Conservation (phyloP, 2,329 filamentous ascomycete genomes). For the Xylariaceae sp. region DNA sequence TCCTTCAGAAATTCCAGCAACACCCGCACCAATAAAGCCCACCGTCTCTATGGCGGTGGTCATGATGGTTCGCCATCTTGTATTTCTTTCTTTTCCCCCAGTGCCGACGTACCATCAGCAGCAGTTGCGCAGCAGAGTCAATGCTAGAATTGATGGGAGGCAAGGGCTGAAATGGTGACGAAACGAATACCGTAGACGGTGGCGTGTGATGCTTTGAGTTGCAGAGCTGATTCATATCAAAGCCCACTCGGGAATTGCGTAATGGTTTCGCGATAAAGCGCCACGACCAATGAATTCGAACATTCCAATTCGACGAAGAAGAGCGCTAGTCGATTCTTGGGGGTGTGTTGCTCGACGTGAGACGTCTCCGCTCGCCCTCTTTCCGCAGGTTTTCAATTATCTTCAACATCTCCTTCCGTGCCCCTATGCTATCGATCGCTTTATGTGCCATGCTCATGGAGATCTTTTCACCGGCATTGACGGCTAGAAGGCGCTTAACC, state of each 20-base stretch:
- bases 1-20: neutral
- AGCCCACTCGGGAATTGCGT: neutral
- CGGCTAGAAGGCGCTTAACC: constrained; percentile 78
- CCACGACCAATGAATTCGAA: neutral
- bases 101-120: neutral
- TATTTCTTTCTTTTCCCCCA: neutral
- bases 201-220: neutral
- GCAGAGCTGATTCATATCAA: neutral
- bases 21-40: neutral
- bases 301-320: neutral
- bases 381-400: constrained; percentile 87
- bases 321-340: constrained; percentile 51
- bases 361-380: constrained; percentile 78
- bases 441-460: constrained; percentile 92
- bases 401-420: constrained; percentile 87
- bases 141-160: neutral
- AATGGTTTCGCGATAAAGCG: neutral
- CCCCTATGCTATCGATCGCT: constrained; percentile 78
- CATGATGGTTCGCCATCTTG: neutral
- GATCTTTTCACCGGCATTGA: constrained; percentile 82
- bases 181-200: neutral
- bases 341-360: constrained; percentile 48
- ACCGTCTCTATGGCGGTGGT: neutral
- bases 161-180: neutral
- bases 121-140: neutral